Evolutionary conservation across 345 rosid genomes (phyloP).

Genomic region (Passiflora organensis): DNA sequence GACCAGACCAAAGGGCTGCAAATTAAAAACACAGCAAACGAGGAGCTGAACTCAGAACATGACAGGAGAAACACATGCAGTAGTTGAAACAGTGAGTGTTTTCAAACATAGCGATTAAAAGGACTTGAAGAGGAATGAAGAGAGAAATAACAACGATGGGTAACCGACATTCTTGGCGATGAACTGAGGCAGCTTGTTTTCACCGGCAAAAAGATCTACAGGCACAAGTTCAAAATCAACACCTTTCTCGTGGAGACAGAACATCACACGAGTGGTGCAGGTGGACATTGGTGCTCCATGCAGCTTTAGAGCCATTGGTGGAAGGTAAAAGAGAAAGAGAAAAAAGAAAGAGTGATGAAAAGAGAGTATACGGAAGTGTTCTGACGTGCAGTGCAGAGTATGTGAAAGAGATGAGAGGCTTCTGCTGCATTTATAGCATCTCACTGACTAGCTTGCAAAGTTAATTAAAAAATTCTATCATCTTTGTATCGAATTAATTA

Average conservation of each 20-base stretch:
- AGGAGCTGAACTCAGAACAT: neutral
- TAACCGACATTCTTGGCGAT: constrained; percentile 54
- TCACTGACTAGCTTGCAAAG: neutral
- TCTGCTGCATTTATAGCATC: neutral
- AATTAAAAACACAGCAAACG: neutral
- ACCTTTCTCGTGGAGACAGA: constrained; percentile 64
- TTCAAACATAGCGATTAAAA: neutral
- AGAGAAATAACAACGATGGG: neutral
- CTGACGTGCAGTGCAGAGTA: too few relatives aligned
- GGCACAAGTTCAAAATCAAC: constrained; percentile 65
- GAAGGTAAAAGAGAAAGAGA: neutral
- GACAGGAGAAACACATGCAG: neutral
- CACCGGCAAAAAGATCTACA: constrained; percentile 56
- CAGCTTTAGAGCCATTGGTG: constrained; percentile 51
- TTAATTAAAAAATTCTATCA: neutral
- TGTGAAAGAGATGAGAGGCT: neutral
- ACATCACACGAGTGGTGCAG: constrained; percentile 57
- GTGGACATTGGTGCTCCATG: constrained; percentile 66
- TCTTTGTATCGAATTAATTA: too few relatives aligned
- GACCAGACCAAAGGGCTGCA: constrained; percentile 70
- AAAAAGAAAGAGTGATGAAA: neutral
- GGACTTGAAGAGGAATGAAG: too few relatives aligned
- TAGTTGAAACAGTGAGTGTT: neutral
- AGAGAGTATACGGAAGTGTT: neutral
- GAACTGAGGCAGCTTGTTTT: constrained; percentile 60